These are phyloP conservation scores for Calonectria ilicicola DNA, from an alignment of 2,329 filamentous ascomycete genomes.

Conservation along the genomic window DNA sequence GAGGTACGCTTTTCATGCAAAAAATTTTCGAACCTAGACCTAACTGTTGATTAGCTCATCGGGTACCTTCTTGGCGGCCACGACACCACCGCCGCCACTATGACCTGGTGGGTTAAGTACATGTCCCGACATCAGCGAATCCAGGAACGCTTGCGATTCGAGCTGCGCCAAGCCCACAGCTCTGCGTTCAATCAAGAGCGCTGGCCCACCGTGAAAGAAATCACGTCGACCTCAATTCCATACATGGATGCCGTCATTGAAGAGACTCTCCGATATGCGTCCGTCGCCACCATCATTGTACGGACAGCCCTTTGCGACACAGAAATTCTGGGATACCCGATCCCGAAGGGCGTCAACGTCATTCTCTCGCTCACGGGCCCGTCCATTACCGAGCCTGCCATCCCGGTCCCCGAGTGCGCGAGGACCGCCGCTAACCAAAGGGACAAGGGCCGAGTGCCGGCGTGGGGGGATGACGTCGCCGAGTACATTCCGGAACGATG, in stretches of 20 bases:
- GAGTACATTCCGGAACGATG: constrained; percentile 53
- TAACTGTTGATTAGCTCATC: constrained; percentile 31
- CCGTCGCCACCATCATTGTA: constrained; percentile 44
- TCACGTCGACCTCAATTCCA: constrained; percentile 42
- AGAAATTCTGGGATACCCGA: constrained; percentile 45
- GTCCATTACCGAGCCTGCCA: constrained; percentile 41
- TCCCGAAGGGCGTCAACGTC: constrained; percentile 51
- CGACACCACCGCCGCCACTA: constrained; percentile 43
- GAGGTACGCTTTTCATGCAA: constrained; percentile 40
- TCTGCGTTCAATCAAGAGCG: constrained; percentile 37
- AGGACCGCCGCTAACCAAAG: constrained; percentile 41
- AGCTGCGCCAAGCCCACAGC: constrained; percentile 36
- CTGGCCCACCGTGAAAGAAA: constrained; percentile 45
- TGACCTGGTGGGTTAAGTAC: constrained; percentile 47
- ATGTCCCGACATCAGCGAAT: constrained; percentile 37
- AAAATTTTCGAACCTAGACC: neutral
- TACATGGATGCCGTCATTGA: constrained; percentile 54
- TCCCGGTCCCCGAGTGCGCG: constrained; percentile 43
- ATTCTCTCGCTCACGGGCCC: constrained; percentile 44
- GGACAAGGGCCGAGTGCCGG: constrained; percentile 39
- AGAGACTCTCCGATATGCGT: constrained; percentile 49
- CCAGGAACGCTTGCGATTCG: constrained; percentile 42
- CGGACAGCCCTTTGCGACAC: constrained; percentile 48
- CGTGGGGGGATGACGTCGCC: constrained; percentile 47
- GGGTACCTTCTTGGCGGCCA: constrained; percentile 47